phyloP scores from a whole-genome alignment of 1,284 basidiomycete species.

The Papiliotrema terrestris region DNA sequence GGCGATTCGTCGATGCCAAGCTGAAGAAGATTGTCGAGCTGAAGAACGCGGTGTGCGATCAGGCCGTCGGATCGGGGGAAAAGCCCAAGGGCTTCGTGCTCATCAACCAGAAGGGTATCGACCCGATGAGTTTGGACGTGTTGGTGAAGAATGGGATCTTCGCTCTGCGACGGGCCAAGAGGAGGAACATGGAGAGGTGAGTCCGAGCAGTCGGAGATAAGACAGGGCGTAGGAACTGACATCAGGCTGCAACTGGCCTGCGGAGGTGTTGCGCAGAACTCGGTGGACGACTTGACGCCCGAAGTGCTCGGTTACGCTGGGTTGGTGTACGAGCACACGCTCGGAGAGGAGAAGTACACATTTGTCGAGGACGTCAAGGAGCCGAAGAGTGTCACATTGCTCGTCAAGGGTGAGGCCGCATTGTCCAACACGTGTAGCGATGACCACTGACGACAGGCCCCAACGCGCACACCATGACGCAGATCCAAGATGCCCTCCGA shows the following conservation, averaged over 20 bases:
- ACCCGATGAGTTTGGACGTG: constrained; percentile 94
- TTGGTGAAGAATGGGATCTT: constrained; percentile 96
- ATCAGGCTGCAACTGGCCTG: constrained; percentile 82
- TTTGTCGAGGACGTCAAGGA: constrained; percentile 96
- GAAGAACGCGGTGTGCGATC: constrained; percentile 94
- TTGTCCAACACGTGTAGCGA: neutral
- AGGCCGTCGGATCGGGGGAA: constrained; percentile 64
- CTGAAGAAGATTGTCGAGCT: constrained; percentile 96
- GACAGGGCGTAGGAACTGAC: too few species aligned
- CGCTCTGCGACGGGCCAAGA: constrained; percentile 90
- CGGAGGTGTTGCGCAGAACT: constrained; percentile 95
- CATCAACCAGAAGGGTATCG: constrained; percentile 99
- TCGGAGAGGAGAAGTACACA: constrained; percentile 98
- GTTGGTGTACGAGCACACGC: constrained; percentile 96
- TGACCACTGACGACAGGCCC: constrained; percentile 55
- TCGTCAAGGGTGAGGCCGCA: constrained; percentile 81
- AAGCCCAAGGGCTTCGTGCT: constrained; percentile 83
- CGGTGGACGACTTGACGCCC: constrained; percentile 91
- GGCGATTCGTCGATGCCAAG: constrained; percentile 89
- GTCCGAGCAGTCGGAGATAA: constrained; percentile 16
- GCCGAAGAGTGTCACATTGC: constrained; percentile 93
- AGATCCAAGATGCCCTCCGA: constrained; percentile 94
- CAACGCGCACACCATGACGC: constrained; percentile 91
- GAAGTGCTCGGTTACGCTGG: constrained; percentile 95
- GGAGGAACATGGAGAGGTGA: constrained; percentile 94